These are phyloP conservation scores for Toxoplasma gondii DNA, from an alignment of 169 alveolate species.

Conservation along the genomic window DNA sequence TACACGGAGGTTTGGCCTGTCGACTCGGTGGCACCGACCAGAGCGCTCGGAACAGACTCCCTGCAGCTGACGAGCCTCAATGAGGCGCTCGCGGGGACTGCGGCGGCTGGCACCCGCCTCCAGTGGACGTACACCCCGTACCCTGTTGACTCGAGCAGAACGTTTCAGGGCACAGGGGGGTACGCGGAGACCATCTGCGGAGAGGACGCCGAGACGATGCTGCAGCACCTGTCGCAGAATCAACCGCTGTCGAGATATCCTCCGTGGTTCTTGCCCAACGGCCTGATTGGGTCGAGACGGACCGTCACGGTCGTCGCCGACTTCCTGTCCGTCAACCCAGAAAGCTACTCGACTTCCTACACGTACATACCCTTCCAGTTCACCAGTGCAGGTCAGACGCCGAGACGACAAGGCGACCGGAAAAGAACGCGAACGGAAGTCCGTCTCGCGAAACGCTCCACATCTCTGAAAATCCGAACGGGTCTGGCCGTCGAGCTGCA, in stretches of 20 bases:
- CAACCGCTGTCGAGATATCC: conserved; percentile 54
- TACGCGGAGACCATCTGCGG: conserved; percentile 49
- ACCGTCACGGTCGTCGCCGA: conserved; percentile 51
- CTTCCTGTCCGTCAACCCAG: conserved; percentile 53
- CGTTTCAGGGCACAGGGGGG: conserved; percentile 43
- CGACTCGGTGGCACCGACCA: background rate
- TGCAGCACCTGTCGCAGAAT: conserved; percentile 34
- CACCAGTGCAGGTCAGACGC: conserved; percentile 52
- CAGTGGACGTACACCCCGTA: conserved; percentile 51
- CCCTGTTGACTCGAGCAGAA: conserved; percentile 13
- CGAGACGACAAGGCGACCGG: background rate
- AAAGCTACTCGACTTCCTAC: conserved; percentile 35
- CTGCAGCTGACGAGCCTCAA: background rate
- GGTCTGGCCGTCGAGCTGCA: too few relatives aligned
- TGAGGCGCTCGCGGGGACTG: background rate
- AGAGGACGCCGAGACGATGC: conserved; percentile 24
- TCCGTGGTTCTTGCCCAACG: conserved; percentile 57
- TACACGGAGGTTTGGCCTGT: background rate
- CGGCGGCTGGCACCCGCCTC: conserved; percentile 33
- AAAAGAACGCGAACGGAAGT: background rate
- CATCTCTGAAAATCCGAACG: too few relatives aligned
- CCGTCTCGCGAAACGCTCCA: background rate
- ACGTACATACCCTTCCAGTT: conserved; percentile 42
- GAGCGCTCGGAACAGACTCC: background rate
- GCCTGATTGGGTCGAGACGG: conserved; percentile 43